Evolutionary conservation across 2,329 filamentous ascomycete species (phyloP), one percentile per base, ranked within the genome.

Genomic region (Ascochyta fabae): DNA sequence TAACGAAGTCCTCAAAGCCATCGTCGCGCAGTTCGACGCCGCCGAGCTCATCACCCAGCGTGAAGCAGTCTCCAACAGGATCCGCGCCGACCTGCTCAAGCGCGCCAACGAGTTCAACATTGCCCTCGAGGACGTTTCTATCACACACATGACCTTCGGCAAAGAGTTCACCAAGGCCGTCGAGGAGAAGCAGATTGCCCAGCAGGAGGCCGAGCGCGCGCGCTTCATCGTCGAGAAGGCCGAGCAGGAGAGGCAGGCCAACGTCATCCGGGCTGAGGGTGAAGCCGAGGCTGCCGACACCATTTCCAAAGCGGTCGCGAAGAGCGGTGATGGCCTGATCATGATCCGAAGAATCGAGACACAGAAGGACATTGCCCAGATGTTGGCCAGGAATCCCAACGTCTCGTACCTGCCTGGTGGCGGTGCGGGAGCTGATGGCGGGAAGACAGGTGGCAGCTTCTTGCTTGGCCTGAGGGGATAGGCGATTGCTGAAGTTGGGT

Each of bases 101-200:
- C 93, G 95, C 71, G 95, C 95, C 43, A 82, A 88, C 72, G 95
- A 99, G 79, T 99, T 99, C 87, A 96, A 99, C 84, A 99, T 99
- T 74, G 92, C 92, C 26, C 91, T 99, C 49, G 95, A 99, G 80
- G 95, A 99, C 74, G 95, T 99, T 58, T 96, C 92, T 74, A 99
- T 99, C 79, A 99, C 95, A 59, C 95, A 99, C 85, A 99, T 99
- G 95, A 99, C 95, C 48, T 99, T 99, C 76, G 95, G 95, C 68
- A 94, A 94, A 79, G 95, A 99, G 80, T 99, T 99, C 84, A 99
- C 95, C 59, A 91, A 91, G 79, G 95, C 95, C 64, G 95, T 99
- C 71, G 95, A 99, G 83, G 95, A 99, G 86, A 99, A 99, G 88
- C 95, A 99, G 84, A 99, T 99, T 77, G 95, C 95, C 52, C 95